Conservation (phyloP, 306 rosid species). For the Crotalaria pallida region DNA sequence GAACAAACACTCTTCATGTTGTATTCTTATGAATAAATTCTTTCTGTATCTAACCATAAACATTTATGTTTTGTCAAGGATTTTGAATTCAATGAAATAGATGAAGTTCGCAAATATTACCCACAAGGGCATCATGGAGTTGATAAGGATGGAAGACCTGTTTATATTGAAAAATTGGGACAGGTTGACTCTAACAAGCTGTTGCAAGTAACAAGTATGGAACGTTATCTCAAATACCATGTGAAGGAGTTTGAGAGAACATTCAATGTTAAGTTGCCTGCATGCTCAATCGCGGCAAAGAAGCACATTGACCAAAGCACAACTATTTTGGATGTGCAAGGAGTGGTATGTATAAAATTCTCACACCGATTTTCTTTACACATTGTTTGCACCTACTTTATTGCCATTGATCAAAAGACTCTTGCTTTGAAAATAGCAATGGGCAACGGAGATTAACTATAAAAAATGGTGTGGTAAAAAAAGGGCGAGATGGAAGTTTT, state of each 20-base stretch:
- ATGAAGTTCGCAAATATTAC: constrained; percentile 76
- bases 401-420: no score
- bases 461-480: no score
- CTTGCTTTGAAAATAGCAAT: no score
- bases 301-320: constrained; percentile 95
- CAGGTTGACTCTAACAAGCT: constrained; percentile 73
- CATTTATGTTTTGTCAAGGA: constrained; percentile 38
- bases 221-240: constrained; percentile 82
- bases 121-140: constrained; percentile 98
- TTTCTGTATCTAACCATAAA: constrained; percentile 23
- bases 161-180: constrained; percentile 87
- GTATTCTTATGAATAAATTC: background rate
- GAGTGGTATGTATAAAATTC: constrained; percentile 77
- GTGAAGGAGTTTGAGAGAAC: constrained; percentile 91
- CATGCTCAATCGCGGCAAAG: constrained; percentile 84
- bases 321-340: constrained; percentile 97
- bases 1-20: background rate
- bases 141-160: constrained; percentile 84
- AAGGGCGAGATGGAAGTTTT: no score
- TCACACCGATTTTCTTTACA: no score
- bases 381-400: no score
- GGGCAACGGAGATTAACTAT: no score
- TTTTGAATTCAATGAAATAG: constrained; percentile 69
- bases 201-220: constrained; percentile 86
- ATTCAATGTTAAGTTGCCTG: constrained; percentile 70